Evolutionary conservation across 805 yeast genomes (phyloP).

Genomic region (Teunomyces barrocoloradensis): DNA sequence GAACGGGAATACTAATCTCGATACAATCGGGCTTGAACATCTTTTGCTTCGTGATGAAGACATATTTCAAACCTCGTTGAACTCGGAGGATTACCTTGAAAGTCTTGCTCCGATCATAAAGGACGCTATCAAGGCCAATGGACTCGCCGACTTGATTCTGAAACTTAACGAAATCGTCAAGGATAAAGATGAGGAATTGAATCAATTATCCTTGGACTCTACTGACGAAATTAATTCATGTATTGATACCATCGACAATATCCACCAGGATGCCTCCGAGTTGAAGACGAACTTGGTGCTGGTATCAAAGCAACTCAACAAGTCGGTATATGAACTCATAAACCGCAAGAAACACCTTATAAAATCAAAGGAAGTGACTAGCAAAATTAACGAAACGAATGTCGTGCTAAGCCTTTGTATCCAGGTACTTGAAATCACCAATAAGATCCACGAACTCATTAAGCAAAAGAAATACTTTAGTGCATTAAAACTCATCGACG

Average conservation of each 20-base stretch:
- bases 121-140: constrained; percentile 53
- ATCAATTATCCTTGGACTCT: constrained; percentile 57
- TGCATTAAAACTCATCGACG: constrained; percentile 81
- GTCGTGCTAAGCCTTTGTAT: constrained; percentile 68
- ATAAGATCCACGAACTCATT: constrained; percentile 79
- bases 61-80: constrained; percentile 44
- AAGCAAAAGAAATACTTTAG: constrained; percentile 74
- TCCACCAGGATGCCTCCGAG: constrained; percentile 55
- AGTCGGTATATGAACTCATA: constrained; percentile 65
- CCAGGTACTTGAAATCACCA: constrained; percentile 81
- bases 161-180: constrained; percentile 56
- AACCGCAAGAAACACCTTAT: constrained; percentile 58
- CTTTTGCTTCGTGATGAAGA: constrained; percentile 40
- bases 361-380: constrained; percentile 59
- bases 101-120: constrained; percentile 75
- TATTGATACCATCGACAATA: constrained; percentile 59
- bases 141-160: constrained; percentile 54
- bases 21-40: constrained; percentile 33
- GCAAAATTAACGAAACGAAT: constrained; percentile 69
- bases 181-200: constrained; percentile 62
- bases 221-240: constrained; percentile 57
- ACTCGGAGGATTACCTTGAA: constrained; percentile 71
- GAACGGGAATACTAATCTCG: constrained; percentile 3
- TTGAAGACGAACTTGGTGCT: constrained; percentile 54
- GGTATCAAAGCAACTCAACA: constrained; percentile 56